Evolutionary conservation across 1,139 yeast species (phyloP), one percentile per base, ranked within the genome.

Genomic region (Sugiyamaella sp.): DNA sequence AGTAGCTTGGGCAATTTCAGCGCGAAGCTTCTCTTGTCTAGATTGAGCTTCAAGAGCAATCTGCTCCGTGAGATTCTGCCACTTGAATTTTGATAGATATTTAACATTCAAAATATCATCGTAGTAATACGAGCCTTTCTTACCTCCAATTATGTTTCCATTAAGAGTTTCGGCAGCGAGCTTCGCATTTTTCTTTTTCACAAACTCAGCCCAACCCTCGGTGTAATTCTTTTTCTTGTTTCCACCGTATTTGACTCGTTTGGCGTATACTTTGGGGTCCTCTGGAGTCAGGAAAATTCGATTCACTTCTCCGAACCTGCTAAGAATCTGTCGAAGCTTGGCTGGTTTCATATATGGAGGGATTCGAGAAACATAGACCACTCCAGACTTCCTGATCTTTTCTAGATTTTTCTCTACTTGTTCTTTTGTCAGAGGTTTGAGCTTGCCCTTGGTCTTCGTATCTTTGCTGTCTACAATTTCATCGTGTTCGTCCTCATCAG

Each of bases 281-380:
- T 93, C 99, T 6, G 96, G 96, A 60, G 89, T 87, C 59, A 95
- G 74, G 67, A 87, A 95, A 12, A 93, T 74, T 59, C 99, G 78
- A 61, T 89, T 96, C 8, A 91, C 79, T 57, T 82, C 84, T 6
- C 99, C 99, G 71, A 91, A 95, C 59, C 89, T 75, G 1, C 84
- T 70, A 37, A 95, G 74, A 12, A 93, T 80, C 53, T 90, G 95
- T 62, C 96, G 80, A 72, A 93, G 76, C 67, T 90, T 93, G 2
- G 86, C 81, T 0, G 99, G 99, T 67, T 90, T 90, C 99, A 93
- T 95, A 67, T 87, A 93, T 29, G 99, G 99, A 0, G 99, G 99
- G 8, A 95, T 81, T 54, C 86, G 79, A 0, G 98, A 90, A 3
- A 93, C 72, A 64, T 93, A 95, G 21, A 96, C 85, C 1, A 95